Conservation (phyloP, 2,329 filamentous ascomycete species). For the Exophiala calicioides region DNA sequence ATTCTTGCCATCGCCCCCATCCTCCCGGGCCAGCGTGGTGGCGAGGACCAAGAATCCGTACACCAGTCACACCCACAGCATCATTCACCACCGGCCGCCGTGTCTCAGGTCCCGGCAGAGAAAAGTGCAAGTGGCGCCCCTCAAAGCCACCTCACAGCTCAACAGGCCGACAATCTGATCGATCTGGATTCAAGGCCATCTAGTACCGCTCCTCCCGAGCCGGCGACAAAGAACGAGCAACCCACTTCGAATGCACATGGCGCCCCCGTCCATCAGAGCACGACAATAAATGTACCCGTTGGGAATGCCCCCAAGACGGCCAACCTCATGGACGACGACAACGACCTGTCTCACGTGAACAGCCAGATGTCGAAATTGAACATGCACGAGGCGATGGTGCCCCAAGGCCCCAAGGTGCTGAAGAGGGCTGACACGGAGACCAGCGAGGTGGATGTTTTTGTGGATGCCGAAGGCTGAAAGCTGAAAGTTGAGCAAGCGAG, state of each 20-base stretch:
- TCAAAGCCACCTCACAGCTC: constrained; percentile 5
- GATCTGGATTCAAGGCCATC: constrained; percentile 33
- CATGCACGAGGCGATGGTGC: constrained; percentile 31
- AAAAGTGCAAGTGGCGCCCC: neutral
- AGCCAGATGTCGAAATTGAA: constrained; percentile 30
- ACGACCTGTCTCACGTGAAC: constrained; percentile 17
- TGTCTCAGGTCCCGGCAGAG: constrained; percentile 46
- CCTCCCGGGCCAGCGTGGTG: constrained; percentile 69
- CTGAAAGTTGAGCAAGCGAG: constrained; percentile 30
- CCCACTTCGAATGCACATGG: constrained; percentile 20
- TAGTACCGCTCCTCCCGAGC: constrained; percentile 26
- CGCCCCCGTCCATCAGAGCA: constrained; percentile 9
- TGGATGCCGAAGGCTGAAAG: constrained; percentile 42
- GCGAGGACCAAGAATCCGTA: constrained; percentile 40
- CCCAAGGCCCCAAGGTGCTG: constrained; percentile 31
- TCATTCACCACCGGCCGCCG: neutral
- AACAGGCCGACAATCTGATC: constrained; percentile 30
- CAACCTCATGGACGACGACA: constrained; percentile 30
- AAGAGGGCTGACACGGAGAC: constrained; percentile 43
- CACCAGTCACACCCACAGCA: constrained; percentile 3
- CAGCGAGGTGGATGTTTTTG: constrained; percentile 44
- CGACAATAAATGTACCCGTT: constrained; percentile 4
- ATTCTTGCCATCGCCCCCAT: constrained; percentile 86
- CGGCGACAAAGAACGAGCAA: constrained; percentile 15
- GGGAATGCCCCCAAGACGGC: constrained; percentile 4